These are phyloP conservation scores for Umbelopsis sp. DNA, from an alignment of 192 early-diverging fungal species.

Conservation along the genomic window DNA sequence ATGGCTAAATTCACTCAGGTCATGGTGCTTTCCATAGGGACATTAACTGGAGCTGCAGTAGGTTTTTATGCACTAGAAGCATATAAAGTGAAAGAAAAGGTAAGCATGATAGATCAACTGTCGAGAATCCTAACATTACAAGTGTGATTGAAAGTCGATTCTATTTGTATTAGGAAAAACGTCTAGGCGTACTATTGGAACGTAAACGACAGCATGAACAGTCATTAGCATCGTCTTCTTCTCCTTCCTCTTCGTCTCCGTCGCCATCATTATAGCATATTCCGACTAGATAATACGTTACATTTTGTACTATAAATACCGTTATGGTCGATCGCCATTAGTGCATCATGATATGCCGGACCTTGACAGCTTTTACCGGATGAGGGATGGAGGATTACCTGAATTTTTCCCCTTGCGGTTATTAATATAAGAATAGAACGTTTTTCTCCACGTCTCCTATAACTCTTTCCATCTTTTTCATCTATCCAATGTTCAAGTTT, in stretches of 20 bases:
- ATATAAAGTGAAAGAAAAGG: constrained; percentile 42
- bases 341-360: background rate
- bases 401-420: background rate
- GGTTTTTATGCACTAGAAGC: constrained; percentile 40
- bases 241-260: background rate
- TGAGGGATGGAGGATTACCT: constrained; percentile 3
- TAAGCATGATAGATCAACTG: background rate
- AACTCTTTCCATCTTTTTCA: background rate
- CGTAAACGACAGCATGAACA: constrained; percentile 7
- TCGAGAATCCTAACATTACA: background rate
- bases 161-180: constrained; percentile 24
- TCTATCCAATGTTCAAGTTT: background rate
- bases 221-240: background rate
- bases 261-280: background rate
- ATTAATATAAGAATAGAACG: constrained; percentile 17
- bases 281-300: background rate
- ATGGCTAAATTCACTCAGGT: constrained; percentile 33
- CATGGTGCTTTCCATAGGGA: constrained; percentile 36
- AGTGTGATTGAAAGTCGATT: background rate
- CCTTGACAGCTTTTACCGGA: constrained; percentile 2
- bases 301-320: background rate
- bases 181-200: constrained; percentile 29
- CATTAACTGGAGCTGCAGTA: constrained; percentile 38
- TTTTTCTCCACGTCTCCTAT: background rate
- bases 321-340: background rate